phyloP scores from a whole-genome alignment of 345 rosid species.

The Heritiera fomes region DNA sequence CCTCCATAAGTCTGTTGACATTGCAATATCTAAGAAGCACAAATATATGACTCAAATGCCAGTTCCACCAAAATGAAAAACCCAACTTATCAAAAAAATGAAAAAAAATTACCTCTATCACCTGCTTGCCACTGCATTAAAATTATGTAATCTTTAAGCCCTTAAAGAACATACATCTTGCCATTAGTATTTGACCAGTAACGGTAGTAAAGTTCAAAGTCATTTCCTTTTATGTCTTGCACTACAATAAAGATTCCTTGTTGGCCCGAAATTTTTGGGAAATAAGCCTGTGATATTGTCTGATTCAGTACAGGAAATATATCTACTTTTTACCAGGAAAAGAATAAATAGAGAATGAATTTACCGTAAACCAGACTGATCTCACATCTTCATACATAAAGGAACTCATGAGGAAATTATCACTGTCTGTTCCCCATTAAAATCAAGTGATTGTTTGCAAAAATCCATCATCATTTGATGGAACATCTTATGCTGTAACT shows the following conservation, averaged over 20 bases:
- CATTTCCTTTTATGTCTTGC: conserved; percentile 43
- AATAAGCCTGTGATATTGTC: conserved; percentile 36
- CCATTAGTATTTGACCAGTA: conserved; percentile 50
- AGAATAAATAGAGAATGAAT: neutral
- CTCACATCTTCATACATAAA: neutral
- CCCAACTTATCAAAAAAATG: neutral
- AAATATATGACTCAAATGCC: neutral
- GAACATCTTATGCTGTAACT: neutral
- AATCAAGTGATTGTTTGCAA: neutral
- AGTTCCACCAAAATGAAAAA: neutral
- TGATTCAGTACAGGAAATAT: conserved; percentile 6
- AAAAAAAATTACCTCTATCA: conserved; percentile 43
- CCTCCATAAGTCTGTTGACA: neutral
- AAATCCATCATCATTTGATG: neutral
- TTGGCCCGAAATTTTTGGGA: conserved; percentile 38
- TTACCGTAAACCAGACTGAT: neutral
- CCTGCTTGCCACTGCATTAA: conserved; percentile 41
- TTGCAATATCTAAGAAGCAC: neutral
- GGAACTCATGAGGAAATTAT: neutral
- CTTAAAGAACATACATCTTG: conserved; percentile 53
- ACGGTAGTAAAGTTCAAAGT: conserved; percentile 47
- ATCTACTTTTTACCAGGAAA: neutral
- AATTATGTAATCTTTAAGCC: conserved; percentile 43
- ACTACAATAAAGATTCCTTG: conserved; percentile 39
- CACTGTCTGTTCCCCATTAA: neutral